phyloP scores from a whole-genome alignment of 768 basidiomycete species.

The Leccinum aurantiacum region DNA sequence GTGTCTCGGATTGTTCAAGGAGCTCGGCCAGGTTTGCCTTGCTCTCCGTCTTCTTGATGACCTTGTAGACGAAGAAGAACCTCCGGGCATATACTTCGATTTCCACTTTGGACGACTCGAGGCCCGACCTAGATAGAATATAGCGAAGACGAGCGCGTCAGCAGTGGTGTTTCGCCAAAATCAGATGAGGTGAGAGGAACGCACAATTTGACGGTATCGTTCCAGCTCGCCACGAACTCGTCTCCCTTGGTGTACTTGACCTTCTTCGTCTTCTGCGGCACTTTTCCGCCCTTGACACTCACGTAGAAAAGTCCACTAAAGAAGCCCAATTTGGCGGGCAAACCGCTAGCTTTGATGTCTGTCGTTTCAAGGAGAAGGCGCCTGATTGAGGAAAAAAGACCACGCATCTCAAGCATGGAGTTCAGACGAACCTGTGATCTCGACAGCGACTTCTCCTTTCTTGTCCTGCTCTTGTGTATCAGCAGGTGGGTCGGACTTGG shows the following conservation, averaged over 20 bases:
- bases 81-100: conserved; percentile 34
- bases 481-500: not conserved
- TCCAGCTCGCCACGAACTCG: conserved; percentile 32
- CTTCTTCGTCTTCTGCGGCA: conserved; percentile 30
- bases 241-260: conserved; percentile 26
- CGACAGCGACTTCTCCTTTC: conserved; percentile 24
- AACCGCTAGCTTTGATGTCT: conserved; percentile 37
- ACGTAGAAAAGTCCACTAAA: conserved; percentile 32
- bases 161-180: not conserved
- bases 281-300: conserved; percentile 28
- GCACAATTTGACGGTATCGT: conserved; percentile 28
- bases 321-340: conserved; percentile 33
- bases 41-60: conserved; percentile 36
- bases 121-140: conserved; percentile 23
- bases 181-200: conserved; percentile 2
- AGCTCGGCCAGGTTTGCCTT: conserved; percentile 33
- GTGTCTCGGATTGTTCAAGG: conserved; percentile 32
- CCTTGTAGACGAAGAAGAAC: conserved; percentile 34
- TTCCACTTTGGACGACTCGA: conserved; percentile 35
- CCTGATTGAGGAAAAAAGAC: not conserved
- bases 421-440: conserved; percentile 26
- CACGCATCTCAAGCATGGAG: too few relatives aligned
- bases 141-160: conserved; percentile 1
- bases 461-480: conserved; percentile 1
- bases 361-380: not conserved